A percentile compares a stretch with the other conserved stretches of the same genome.
Evolutionary conservation across 768 basidiomycete species (phyloP).

Genomic region (Myochromella boudieri): DNA sequence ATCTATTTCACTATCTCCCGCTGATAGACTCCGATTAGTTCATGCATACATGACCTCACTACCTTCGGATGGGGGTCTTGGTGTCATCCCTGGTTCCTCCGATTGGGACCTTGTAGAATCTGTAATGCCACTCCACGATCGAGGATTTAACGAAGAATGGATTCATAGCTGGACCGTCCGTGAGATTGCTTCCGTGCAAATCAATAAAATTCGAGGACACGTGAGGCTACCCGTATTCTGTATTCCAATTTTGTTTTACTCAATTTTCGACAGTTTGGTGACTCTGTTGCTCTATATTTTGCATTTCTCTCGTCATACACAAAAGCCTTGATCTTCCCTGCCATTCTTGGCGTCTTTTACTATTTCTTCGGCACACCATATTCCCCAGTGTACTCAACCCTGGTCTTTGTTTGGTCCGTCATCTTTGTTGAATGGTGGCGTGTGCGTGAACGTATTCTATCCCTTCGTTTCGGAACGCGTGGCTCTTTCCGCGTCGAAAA

Average conservation of each 20-base stretch:
- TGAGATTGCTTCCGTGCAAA: slow-evolving; percentile 59
- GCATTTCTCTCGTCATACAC: slow-evolving; percentile 86
- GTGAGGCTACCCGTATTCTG: slow-evolving; percentile 27
- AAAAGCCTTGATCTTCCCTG: slow-evolving; percentile 73
- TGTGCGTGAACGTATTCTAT: slow-evolving; percentile 79
- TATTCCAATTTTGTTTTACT: background rate
- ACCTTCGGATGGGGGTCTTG: slow-evolving; percentile 78
- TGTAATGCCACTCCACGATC: slow-evolving; percentile 84
- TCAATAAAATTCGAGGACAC: slow-evolving; percentile 73
- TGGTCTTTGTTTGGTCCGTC: slow-evolving; percentile 83
- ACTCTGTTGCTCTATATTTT: slow-evolving; percentile 85
- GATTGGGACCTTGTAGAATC: slow-evolving; percentile 83
- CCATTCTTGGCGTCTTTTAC: slow-evolving; percentile 64
- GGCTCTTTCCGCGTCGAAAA: slow-evolving; percentile 78
- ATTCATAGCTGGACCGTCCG: slow-evolving; percentile 70
- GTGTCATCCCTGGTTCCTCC: slow-evolving; percentile 67
- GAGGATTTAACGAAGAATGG: slow-evolving; percentile 78
- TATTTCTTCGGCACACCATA: slow-evolving; percentile 75
- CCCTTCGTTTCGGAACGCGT: slow-evolving; percentile 78
- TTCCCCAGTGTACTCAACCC: slow-evolving; percentile 70
- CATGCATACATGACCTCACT: slow-evolving; percentile 71
- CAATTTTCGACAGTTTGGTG: slow-evolving; percentile 56
- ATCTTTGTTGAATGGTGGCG: slow-evolving; percentile 93
- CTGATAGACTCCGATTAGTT: slow-evolving; percentile 81
- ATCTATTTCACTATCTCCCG: slow-evolving; percentile 53